phyloP scores from a whole-genome alignment of 345 rosid species.

The Hypericum perforatum region DNA sequence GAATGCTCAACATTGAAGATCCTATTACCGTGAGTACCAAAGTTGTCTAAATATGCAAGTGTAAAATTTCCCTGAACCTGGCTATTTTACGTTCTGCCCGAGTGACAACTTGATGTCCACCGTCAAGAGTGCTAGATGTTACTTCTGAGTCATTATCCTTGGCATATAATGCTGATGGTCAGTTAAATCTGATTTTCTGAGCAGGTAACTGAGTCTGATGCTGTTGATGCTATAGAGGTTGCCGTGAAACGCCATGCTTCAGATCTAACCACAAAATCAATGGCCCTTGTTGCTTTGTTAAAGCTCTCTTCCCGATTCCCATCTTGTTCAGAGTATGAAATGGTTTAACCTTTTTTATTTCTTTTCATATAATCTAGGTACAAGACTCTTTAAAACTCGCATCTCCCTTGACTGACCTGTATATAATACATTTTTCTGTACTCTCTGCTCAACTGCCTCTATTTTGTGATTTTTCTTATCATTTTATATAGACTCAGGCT shows the following conservation, averaged over 20 bases:
- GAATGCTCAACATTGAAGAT: conserved; percentile 84
- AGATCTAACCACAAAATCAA: conserved; percentile 77
- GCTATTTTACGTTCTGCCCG: too few relatives aligned
- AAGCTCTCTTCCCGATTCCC: conserved; percentile 97
- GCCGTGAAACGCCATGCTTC: conserved; percentile 55
- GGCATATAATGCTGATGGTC: neutral
- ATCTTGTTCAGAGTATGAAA: conserved; percentile 75
- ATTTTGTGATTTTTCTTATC: too few relatives aligned
- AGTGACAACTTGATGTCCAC: too few relatives aligned
- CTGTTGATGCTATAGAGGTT: conserved; percentile 72
- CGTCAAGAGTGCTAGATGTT: too few relatives aligned
- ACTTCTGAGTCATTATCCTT: too few relatives aligned
- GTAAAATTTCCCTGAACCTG: too few relatives aligned
- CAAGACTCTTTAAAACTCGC: neutral
- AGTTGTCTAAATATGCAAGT: too few relatives aligned
- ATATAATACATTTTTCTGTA: too few relatives aligned
- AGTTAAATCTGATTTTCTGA: conserved; percentile 14
- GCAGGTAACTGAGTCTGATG: conserved; percentile 91
- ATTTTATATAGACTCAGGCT: too few relatives aligned
- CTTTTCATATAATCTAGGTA: neutral
- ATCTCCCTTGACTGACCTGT: too few relatives aligned
- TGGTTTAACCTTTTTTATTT: conserved; percentile 12
- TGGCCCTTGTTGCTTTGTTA: conserved; percentile 82
- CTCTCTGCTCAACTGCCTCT: too few relatives aligned
- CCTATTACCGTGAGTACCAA: conserved; percentile 64